Evolutionary conservation across 495 filamentous ascomycete species (phyloP), one percentile per base, ranked within the genome.

Genomic region (Penicillium steckii): DNA sequence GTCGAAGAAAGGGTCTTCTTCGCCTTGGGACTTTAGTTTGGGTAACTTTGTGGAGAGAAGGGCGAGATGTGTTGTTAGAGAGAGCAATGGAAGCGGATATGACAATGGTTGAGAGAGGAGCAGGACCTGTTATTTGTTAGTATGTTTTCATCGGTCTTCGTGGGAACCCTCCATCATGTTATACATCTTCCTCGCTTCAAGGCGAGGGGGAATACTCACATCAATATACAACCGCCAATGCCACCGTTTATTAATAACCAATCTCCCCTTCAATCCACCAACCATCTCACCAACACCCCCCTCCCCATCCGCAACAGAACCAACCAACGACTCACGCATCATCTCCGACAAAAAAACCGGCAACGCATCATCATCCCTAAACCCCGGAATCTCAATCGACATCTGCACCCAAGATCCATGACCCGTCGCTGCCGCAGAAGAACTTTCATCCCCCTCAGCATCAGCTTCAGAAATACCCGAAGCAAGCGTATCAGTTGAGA

Each of bases 191-290:
- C n/a, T n/a, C n/a, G n/a, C n/a, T n/a, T n/a, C n/a, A n/a, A n/a
- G n/a, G 12, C 22, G 23, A 43, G 30, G 46, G 30, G 49, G 41
- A 3, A 27, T 26, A 81, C 88, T 68, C 62, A 97, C 94, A 74
- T 98, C 94, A 59, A 97, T 83, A 69, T 93, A 97, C 19, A 98
- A 64, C 72, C 90, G 88, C 94, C 94, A 98, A 77, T 97, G 92
- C 78, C 89, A 97, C 37, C 91, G 77, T 53, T 79, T 66, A 67
- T 95, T 96, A 63, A 98, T 95, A 64, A 83, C 83, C 62, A 98
- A 64, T 61, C 83, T 78, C 53, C 79, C 79, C 50, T 82, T 85
- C 56, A 96, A 75, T 29, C 76, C 82, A 49, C 84, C 87, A 60
- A 80, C 84, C 53, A 72, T 73, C 19, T 63, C 69, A 3, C 51